Conservation (phyloP, 768 basidiomycete species). For the Amanita subjunquillea region DNA sequence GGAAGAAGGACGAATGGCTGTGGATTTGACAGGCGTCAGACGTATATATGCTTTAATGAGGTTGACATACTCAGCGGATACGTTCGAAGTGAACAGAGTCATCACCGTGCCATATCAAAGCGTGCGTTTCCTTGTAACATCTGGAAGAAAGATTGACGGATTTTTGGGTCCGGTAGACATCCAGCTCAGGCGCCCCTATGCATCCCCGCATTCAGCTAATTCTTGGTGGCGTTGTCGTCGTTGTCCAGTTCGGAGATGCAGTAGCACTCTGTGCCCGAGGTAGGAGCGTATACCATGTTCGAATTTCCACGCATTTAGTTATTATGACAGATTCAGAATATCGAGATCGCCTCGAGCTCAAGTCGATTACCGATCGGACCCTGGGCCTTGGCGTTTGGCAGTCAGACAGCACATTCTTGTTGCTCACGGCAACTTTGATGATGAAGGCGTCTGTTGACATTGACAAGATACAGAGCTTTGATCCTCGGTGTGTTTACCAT, state of each 20-base stretch:
- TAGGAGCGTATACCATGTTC: slow-evolving; percentile 14
- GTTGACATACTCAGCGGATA: slow-evolving; percentile 29
- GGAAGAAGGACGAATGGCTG: slow-evolving; percentile 25
- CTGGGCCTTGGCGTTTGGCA: slow-evolving; percentile 57
- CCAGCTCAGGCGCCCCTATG: slow-evolving; percentile 56
- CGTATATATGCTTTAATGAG: slow-evolving; percentile 57
- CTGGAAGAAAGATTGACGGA: too few relatives aligned
- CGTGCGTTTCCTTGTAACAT: slow-evolving; percentile 28
- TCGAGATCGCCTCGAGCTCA: slow-evolving; percentile 63
- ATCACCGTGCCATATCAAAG: slow-evolving; percentile 67
- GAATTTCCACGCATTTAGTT: not conserved
- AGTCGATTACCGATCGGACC: slow-evolving; percentile 54
- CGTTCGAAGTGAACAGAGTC: slow-evolving; percentile 37
- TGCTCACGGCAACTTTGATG: slow-evolving; percentile 61
- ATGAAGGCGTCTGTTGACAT: slow-evolving; percentile 55
- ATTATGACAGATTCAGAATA: slow-evolving; percentile 50
- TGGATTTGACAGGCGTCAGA: slow-evolving; percentile 35
- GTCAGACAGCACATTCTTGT: slow-evolving; percentile 37
- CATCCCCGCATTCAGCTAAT: slow-evolving; percentile 61
- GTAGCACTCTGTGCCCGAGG: slow-evolving; percentile 64
- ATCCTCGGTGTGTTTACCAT: slow-evolving; percentile 44
- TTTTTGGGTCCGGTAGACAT: slow-evolving; percentile 31
- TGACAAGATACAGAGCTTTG: slow-evolving; percentile 50
- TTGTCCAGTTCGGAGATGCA: slow-evolving; percentile 69
- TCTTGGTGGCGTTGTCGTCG: slow-evolving; percentile 45